phyloP scores from a whole-genome alignment of 2,329 filamentous ascomycete species.

The Penicillium psychrosexuale region DNA sequence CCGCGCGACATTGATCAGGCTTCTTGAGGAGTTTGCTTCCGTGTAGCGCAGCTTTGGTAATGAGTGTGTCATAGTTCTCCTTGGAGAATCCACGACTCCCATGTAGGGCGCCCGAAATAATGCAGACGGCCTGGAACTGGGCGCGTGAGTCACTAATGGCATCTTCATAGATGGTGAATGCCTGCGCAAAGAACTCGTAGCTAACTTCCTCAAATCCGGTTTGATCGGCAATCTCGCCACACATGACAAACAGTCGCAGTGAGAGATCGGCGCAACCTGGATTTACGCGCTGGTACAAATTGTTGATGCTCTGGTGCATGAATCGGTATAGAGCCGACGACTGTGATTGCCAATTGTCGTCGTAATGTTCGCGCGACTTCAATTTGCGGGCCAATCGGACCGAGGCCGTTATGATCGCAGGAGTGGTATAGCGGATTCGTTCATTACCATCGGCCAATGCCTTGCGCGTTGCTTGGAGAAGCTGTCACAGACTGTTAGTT shows the following conservation, averaged over 20 bases:
- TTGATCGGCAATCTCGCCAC: constrained; percentile 88
- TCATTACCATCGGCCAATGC: constrained; percentile 90
- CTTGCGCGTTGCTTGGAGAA: constrained; percentile 82
- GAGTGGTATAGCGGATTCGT: constrained; percentile 91
- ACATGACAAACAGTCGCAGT: constrained; percentile 83
- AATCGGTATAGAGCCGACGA: constrained; percentile 90
- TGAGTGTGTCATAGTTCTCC: constrained; percentile 97
- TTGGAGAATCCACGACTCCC: constrained; percentile 86
- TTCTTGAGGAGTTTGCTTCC: constrained; percentile 96
- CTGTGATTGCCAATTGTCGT: constrained; percentile 69
- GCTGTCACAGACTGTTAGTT: constrained; percentile 39
- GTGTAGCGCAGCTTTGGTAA: constrained; percentile 95
- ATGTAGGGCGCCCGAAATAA: constrained; percentile 85
- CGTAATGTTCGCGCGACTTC: constrained; percentile 85
- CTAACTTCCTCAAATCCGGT: constrained; percentile 91
- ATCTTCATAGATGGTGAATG: constrained; percentile 97
- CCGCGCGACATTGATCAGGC: constrained; percentile 93
- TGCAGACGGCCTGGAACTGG: constrained; percentile 95
- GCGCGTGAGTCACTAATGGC: constrained; percentile 91
- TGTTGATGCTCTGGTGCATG: constrained; percentile 82
- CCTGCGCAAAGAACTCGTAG: constrained; percentile 97
- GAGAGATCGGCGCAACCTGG: constrained; percentile 80
- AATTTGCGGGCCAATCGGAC: constrained; percentile 85
- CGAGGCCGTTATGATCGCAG: constrained; percentile 82
- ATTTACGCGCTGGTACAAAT: constrained; percentile 81